Evolutionary conservation across 1,284 basidiomycete genomes (phyloP).

Genomic region (Mycena sp.): DNA sequence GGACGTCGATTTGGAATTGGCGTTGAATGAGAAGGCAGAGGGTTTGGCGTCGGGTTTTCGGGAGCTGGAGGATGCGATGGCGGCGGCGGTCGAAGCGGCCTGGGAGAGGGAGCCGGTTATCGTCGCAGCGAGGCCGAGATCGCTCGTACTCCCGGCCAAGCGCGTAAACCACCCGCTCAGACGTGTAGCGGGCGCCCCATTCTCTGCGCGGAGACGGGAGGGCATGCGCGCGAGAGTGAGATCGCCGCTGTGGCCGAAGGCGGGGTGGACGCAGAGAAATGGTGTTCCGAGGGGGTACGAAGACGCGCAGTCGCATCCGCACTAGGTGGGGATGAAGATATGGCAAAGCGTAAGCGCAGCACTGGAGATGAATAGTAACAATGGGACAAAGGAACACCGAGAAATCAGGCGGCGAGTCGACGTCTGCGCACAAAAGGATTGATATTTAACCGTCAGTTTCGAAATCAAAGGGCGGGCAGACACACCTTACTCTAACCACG

Average conservation of each 20-base stretch:
- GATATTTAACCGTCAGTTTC: too few relatives aligned
- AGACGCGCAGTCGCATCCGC: conserved; percentile 1
- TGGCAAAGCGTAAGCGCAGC: too few relatives aligned
- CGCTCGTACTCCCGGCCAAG: conserved; percentile 75
- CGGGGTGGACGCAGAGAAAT: not conserved
- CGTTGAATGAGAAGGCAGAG: too few relatives aligned
- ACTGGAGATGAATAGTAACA: too few relatives aligned
- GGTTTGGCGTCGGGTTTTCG: not conserved
- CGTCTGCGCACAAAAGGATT: too few relatives aligned
- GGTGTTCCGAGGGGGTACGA: not conserved
- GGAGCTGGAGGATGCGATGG: not conserved
- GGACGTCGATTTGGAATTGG: not conserved
- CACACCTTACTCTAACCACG: too few relatives aligned
- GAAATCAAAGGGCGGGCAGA: too few relatives aligned
- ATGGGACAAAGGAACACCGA: too few relatives aligned
- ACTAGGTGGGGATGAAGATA: not conserved
- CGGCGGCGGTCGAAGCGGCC: not conserved
- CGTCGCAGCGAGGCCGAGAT: conserved; percentile 59
- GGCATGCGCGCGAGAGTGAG: not conserved
- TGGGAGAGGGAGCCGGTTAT: not conserved
- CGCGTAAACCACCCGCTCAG: conserved; percentile 83
- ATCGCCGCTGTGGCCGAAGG: not conserved
- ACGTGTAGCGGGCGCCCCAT: conserved; percentile 55
- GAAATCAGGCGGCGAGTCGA: too few relatives aligned
- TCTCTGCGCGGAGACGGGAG: conserved; percentile 28